Evolutionary conservation across 2,329 filamentous ascomycete genomes (phyloP).

Genomic region (Nigrospora osmanthi): DNA sequence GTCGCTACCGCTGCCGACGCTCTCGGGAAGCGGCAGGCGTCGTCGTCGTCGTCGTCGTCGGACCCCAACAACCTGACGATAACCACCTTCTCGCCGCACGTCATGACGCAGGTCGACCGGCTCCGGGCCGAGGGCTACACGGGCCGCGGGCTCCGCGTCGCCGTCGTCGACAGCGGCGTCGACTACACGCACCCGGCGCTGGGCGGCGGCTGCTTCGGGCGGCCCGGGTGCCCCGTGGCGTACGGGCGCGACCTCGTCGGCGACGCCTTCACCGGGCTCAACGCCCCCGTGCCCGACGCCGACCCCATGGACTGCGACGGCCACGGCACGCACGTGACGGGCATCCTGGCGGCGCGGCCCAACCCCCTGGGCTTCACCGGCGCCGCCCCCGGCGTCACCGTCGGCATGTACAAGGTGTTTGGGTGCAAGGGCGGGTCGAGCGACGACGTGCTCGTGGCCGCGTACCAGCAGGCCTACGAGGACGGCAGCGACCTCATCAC

Average conservation of each 20-base stretch:
- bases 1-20: constrained; percentile 13
- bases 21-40: constrained; percentile 17
- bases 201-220: constrained; percentile 20
- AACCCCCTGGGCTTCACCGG: constrained; percentile 46
- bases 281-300: constrained; percentile 17
- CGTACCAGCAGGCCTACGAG: constrained; percentile 52
- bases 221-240: constrained; percentile 44
- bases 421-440: constrained; percentile 42
- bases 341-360: constrained; percentile 49
- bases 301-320: constrained; percentile 16
- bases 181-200: neutral
- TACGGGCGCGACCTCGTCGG: constrained; percentile 52
- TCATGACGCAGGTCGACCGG: constrained; percentile 50
- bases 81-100: constrained; percentile 39
- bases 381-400: constrained; percentile 45
- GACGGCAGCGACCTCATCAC: constrained; percentile 52
- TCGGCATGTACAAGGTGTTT: constrained; percentile 51
- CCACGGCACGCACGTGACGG: constrained; percentile 55
- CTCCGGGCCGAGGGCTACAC: constrained; percentile 38
- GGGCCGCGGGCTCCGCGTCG: constrained; percentile 39
- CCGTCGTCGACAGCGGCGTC: neutral
- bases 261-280: constrained; percentile 36
- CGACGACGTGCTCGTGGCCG: constrained; percentile 50
- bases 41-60: constrained; percentile 2
- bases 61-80: constrained; percentile 4